A percentile compares a stretch with the other conserved stretches of the same genome.
Conservation (phyloP, 345 rosid species). For the Noccaea caerulescens region DNA sequence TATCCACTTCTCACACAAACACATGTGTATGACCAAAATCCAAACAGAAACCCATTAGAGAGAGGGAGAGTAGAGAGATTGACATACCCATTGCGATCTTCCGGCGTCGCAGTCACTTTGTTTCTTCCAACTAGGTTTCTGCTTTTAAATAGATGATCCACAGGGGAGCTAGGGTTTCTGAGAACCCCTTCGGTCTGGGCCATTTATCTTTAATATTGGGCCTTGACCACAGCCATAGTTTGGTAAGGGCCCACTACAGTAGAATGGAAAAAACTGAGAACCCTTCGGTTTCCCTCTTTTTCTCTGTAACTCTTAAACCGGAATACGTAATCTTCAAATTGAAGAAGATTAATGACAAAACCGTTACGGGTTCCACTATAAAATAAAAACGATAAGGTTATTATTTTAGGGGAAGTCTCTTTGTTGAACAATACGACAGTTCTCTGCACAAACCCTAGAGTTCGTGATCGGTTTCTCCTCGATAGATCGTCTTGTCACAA, state of each 20-base stretch:
- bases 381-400: not conserved
- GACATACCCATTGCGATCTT: slow-evolving; percentile 39
- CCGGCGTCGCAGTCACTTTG: slow-evolving; percentile 40
- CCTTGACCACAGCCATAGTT: not conserved
- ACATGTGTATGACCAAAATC: not conserved
- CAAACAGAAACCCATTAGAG: not conserved
- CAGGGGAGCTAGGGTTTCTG: slow-evolving; percentile 33
- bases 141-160: slow-evolving; percentile 13
- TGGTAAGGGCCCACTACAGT: not conserved
- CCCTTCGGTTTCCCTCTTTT: not conserved
- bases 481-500: slow-evolving; percentile 12
- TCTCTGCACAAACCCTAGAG: slow-evolving; percentile 39
- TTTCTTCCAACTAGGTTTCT: slow-evolving; percentile 13
- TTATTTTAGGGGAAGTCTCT: not conserved
- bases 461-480: slow-evolving; percentile 15
- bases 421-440: not conserved
- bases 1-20: not conserved
- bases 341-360: not conserved
- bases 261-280: too few relatives aligned
- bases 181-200: not conserved
- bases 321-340: not conserved
- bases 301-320: not conserved
- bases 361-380: not conserved
- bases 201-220: not conserved
- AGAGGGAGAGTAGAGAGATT: not conserved